These are phyloP conservation scores for Colletotrichum neosansevieriae DNA, from an alignment of 2,329 filamentous ascomycete species.

Conservation along the genomic window DNA sequence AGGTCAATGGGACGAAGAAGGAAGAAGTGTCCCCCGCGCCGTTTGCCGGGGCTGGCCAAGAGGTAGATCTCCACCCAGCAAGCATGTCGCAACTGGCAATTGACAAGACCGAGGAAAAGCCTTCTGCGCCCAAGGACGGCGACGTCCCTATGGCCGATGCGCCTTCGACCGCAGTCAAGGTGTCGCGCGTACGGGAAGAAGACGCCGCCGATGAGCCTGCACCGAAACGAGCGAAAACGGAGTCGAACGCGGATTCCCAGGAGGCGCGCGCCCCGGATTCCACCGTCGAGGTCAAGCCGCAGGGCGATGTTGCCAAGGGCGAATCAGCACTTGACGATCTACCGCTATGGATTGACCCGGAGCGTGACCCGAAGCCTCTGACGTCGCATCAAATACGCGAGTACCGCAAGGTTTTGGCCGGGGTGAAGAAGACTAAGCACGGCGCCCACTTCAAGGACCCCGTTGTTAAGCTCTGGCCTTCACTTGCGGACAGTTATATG, in stretches of 20 bases:
- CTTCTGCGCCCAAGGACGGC: conserved; percentile 19
- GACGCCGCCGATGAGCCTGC: conserved; percentile 75
- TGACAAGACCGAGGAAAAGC: conserved; percentile 48
- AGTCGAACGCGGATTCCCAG: conserved; percentile 59
- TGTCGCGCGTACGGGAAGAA: conserved; percentile 82
- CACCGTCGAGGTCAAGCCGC: conserved; percentile 46
- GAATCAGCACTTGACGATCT: conserved; percentile 46
- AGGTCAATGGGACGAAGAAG: conserved; percentile 29
- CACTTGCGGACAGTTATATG: conserved; percentile 79
- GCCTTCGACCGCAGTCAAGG: conserved; percentile 64
- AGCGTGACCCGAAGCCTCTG: conserved; percentile 62
- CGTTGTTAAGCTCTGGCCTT: conserved; percentile 81
- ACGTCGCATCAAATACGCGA: conserved; percentile 71
- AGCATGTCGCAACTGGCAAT: conserved; percentile 55
- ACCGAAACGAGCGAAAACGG: conserved; percentile 85
- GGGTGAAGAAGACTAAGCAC: conserved; percentile 87
- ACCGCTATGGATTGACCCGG: conserved; percentile 56
- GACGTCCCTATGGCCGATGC: conserved; percentile 69
- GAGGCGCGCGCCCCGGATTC: conserved; percentile 42
- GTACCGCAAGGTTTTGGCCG: conserved; percentile 74
- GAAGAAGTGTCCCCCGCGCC: conserved; percentile 14
- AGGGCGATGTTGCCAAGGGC: conserved; percentile 42
- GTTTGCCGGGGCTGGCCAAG: conserved; percentile 42
- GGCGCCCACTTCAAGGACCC: conserved; percentile 81
- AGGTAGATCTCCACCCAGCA: conserved; percentile 51